phyloP scores from a whole-genome alignment of 2,329 filamentous ascomycete species.

The Phyllosticta citribraziliensis region DNA sequence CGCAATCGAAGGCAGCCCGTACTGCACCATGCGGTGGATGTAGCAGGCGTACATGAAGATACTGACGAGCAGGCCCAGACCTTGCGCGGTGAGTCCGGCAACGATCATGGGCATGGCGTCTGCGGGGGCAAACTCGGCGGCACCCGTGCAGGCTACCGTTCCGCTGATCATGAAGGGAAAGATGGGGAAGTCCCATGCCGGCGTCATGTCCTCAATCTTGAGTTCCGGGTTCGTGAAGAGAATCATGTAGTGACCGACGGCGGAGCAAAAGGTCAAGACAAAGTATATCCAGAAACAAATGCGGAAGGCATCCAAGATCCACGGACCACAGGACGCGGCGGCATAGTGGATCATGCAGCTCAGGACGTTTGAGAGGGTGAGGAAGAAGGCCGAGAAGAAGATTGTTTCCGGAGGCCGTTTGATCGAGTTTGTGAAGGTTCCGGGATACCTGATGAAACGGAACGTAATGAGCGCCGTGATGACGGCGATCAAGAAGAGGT shows the following conservation, averaged over 20 bases:
- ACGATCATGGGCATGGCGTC: slow-evolving; percentile 54
- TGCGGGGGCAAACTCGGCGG: slow-evolving; percentile 47
- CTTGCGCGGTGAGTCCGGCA: slow-evolving; percentile 59
- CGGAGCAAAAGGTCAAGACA: slow-evolving; percentile 29
- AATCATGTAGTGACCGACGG: slow-evolving; percentile 47
- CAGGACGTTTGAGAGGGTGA: slow-evolving; percentile 34
- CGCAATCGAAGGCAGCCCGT: slow-evolving; percentile 52
- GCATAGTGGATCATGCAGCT: slow-evolving; percentile 30
- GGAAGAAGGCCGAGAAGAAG: slow-evolving; percentile 37
- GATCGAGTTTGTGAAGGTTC: slow-evolving; percentile 36
- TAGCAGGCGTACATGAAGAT: slow-evolving; percentile 65
- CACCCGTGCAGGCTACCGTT: slow-evolving; percentile 58
- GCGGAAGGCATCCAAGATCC: slow-evolving; percentile 30
- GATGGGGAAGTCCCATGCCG: slow-evolving; percentile 63
- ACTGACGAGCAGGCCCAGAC: slow-evolving; percentile 56
- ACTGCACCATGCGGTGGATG: slow-evolving; percentile 58
- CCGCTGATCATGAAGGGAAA: slow-evolving; percentile 66
- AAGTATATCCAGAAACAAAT: slow-evolving; percentile 37
- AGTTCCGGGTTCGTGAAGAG: slow-evolving; percentile 39
- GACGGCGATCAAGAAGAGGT: slow-evolving; percentile 37
- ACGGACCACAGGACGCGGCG: slow-evolving; percentile 30
- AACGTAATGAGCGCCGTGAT: slow-evolving; percentile 22
- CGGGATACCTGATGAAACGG: slow-evolving; percentile 37
- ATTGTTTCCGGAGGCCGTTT: slow-evolving; percentile 42
- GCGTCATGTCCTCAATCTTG: slow-evolving; percentile 53